Evolutionary conservation across 129 eudicot species (phyloP), one percentile per base, ranked within the genome.

Genomic region (Flaveria robusta): DNA sequence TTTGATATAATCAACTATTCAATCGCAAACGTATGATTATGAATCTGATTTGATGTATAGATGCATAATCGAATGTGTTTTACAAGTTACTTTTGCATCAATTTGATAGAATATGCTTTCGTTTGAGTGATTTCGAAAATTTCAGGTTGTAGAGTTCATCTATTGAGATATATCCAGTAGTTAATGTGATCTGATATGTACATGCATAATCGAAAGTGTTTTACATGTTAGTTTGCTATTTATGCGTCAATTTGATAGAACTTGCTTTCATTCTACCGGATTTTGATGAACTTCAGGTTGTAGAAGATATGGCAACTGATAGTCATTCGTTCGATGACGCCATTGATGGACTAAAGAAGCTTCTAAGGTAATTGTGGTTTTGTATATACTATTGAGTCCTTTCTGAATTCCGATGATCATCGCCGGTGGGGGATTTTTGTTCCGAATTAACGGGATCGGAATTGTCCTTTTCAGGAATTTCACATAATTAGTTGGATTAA

Each of bases 281-380:
- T 14, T 63, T 63, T 63, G 12, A n/a, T 29, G 68, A 68, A 56
- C 71, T 68, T 55, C 85, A 93, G 98, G 86, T 82, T 43, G 82
- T 14, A 63, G 93, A 89, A 58, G 85, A 86, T 11, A 90, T 90
- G 97, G 86, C 82, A 9, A 69, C 77, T 19, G 83, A 66, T 31
- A 70, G 86, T 4, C 84, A 78, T 66, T 66, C 79, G 41, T 27
- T 70, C 58, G 96, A 93, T 78, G 97, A 90, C 82, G 98, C 98
- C 88, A 90, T 93, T 82, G 87, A 86, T 50, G 97, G 89, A 55
- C 71, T 93, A 39, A 74, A 86, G 81, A 93, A 88, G 90, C 98
- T 93, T 79, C 88, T 93, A 23, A 90, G 97, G 98, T 93, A 67
- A 15, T 22, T 9, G 27, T 58, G 39, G 24, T 3, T 52, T 68